These are phyloP conservation scores for Discostella stelligeroides DNA, from an alignment of 108 stramenopile genomes.

Conservation along the genomic window DNA sequence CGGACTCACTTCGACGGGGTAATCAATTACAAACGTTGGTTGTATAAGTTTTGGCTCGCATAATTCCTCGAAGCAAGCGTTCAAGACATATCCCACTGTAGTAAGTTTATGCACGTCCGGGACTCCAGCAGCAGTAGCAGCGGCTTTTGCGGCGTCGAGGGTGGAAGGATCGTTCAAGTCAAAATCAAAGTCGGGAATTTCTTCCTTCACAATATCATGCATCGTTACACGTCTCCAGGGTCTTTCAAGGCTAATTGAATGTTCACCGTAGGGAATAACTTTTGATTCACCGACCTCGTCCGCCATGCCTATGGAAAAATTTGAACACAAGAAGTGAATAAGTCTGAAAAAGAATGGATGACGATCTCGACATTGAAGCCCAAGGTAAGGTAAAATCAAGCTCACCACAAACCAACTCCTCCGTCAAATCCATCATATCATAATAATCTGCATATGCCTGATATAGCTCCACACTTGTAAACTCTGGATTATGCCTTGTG, in stretches of 20 bases:
- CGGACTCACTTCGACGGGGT: conserved; percentile 97
- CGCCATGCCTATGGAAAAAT: conserved; percentile 61
- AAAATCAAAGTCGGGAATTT: conserved; percentile 90
- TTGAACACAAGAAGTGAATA: neutral
- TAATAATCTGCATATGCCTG: conserved; percentile 97
- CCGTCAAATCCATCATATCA: conserved; percentile 97
- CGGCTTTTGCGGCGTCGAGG: conserved; percentile 79
- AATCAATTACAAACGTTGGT: conserved; percentile 98
- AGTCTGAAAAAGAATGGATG: neutral
- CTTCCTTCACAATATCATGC: conserved; percentile 95
- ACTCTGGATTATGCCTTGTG: conserved; percentile 99
- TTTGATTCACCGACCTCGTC: conserved; percentile 74
- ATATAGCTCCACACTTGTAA: conserved; percentile 98
- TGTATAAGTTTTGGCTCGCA: conserved; percentile 94
- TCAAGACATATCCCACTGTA: conserved; percentile 91
- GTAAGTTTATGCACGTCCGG: conserved; percentile 64
- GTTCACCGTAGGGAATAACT: conserved; percentile 82
- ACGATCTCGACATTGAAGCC: neutral
- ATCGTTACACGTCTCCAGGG: conserved; percentile 97
- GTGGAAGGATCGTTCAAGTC: conserved; percentile 68
- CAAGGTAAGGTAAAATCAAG: no score
- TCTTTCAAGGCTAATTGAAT: conserved; percentile 80
- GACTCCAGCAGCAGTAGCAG: conserved; percentile 72
- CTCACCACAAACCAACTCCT: conserved; percentile 84
- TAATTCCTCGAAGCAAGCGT: conserved; percentile 95